Evolutionary conservation across 2,329 filamentous ascomycete genomes (phyloP), one percentile per base, ranked within the genome.

Genomic region (Aspergillus caelatus): DNA sequence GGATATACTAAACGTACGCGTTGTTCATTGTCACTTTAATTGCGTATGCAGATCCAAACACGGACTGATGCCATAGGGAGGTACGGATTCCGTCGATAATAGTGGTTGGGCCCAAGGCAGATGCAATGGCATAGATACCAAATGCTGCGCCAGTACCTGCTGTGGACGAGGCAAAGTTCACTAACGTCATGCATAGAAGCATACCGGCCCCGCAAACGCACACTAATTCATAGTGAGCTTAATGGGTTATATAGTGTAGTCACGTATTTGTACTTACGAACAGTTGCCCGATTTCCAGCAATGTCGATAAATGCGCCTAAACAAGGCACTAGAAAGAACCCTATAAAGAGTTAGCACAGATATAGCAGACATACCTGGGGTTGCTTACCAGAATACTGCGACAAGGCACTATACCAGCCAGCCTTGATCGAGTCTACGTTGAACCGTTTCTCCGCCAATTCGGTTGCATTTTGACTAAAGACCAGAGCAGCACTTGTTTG

Each of bases 11-110:
- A 34, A 63, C 78, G 60, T 69, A 81, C 80, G 79, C 77, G 61
- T 89, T 89, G 70, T 89, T 88, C 70, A 88, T 85, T 26, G 84
- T 84, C 41, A 89, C 83, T 63, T 89, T 89, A 61, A 88, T 73
- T 1, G 85, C 81, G 63, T 88, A 89, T 0, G 84, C 87, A 0
- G 85, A 84, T 0, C 86, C 87, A 62, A 89, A 89, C 0, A 87
- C 84, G 2, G 84, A 84, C 61, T 86, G 84, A 30, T 87, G 80
- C 84, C 85, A 88, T 73, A 89, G 83, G 0, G 82, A 81, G 0
- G 86, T 88, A 19, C 87, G 84, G 30, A 88, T 86, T 26, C 83
- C 79, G 69, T 89, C 87, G 58, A 89, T 87, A 62, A 89, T 86
- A 4, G 83, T 79, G 0, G 86, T 87, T 0, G 86, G 85, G 0